Evolutionary conservation across 208 protist species (phyloP).

Genomic region (Trypanosoma caninum): DNA sequence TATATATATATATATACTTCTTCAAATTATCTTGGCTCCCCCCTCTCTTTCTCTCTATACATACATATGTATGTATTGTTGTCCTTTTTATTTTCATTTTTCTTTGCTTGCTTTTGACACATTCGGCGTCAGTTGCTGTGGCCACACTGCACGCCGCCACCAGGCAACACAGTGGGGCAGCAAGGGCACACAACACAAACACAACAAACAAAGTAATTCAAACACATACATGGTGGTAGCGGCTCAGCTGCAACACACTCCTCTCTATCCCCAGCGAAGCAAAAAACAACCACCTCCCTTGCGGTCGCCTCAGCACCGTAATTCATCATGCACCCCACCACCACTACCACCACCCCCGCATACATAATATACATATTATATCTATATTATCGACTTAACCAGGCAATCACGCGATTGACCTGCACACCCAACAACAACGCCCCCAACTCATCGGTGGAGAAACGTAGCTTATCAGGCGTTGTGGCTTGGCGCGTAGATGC

Average conservation of each 20-base stretch:
- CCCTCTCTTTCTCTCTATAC: no score
- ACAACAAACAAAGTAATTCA: constrained; percentile 9
- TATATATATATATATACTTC: no score
- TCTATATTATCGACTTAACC: not conserved
- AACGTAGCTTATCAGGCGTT: not conserved
- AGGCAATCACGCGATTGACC: not conserved
- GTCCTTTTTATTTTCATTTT: not conserved
- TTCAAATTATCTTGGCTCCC: no score
- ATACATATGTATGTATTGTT: no score
- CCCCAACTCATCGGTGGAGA: no score
- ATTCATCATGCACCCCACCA: not conserved
- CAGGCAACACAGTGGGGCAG: not conserved
- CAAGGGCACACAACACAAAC: constrained; percentile 6
- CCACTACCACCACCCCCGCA: no score
- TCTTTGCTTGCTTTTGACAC: no score
- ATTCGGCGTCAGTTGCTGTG: no score
- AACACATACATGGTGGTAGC: not conserved
- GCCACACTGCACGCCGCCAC: no score
- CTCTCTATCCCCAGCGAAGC: no score
- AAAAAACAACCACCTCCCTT: no score
- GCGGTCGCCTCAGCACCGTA: not conserved
- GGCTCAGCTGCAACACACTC: not conserved
- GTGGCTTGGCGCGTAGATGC: constrained; percentile 53
- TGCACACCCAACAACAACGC: not conserved
- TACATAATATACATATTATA: no score